Evolutionary conservation across 2,329 filamentous ascomycete genomes (phyloP).

Genomic region (Passalora sequoiae): DNA sequence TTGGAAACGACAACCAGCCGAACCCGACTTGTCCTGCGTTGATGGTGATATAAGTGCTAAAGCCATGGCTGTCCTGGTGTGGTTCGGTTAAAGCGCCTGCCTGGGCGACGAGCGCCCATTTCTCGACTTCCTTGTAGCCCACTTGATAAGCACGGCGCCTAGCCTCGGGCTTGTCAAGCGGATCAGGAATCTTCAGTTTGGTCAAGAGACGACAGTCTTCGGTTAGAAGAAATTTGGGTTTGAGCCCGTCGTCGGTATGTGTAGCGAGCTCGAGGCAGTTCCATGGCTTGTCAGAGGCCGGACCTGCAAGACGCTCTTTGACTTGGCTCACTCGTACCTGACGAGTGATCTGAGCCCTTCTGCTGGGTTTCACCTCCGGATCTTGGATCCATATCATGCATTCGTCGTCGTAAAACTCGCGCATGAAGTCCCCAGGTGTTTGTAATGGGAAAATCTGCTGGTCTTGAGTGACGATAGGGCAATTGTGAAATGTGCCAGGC

Average conservation of each 20-base stretch:
- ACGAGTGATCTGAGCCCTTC: constrained; percentile 10
- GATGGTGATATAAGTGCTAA: constrained; percentile 33
- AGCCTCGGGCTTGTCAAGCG: constrained; percentile 19
- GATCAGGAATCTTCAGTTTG: constrained; percentile 30
- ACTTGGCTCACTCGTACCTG: constrained; percentile 23
- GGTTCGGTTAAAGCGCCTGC: constrained; percentile 33
- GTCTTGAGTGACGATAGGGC: constrained; percentile 26
- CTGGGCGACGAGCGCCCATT: constrained; percentile 32
- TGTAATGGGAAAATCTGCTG: constrained; percentile 28
- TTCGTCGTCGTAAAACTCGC: constrained; percentile 31
- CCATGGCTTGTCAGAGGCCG: constrained; percentile 23
- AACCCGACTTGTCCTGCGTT: constrained; percentile 32
- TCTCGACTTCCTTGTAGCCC: constrained; percentile 35
- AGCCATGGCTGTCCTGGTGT: constrained; percentile 33
- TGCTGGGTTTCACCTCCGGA: constrained; percentile 16
- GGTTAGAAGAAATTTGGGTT: constrained; percentile 30
- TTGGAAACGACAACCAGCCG: constrained; percentile 30
- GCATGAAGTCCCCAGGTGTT: constrained; percentile 24
- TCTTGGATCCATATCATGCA: constrained; percentile 29
- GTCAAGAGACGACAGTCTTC: constrained; percentile 32
- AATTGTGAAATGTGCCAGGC: constrained; percentile 22
- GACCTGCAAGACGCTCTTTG: constrained; percentile 25
- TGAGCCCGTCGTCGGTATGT: constrained; percentile 30
- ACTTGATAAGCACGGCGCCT: constrained; percentile 25
- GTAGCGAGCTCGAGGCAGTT: constrained; percentile 32